phyloP scores from a whole-genome alignment of 1,284 basidiomycete genomes.

The Flammula alnicola region DNA sequence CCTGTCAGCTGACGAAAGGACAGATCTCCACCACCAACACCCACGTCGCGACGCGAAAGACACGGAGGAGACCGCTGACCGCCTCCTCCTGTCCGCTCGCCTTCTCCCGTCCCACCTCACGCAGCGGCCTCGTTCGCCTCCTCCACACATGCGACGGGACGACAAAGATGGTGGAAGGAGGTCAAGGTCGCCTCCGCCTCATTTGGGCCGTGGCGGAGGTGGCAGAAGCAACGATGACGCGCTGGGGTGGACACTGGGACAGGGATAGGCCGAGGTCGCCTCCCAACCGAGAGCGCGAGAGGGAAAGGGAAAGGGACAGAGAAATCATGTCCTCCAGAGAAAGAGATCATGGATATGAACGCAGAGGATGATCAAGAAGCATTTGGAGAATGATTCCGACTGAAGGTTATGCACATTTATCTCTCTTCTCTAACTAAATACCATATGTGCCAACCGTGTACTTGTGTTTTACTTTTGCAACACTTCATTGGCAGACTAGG shows the following conservation, averaged over 20 bases:
- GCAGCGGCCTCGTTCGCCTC: constrained; percentile 25
- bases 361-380: constrained; percentile 3
- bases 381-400: background rate
- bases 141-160: constrained; percentile 27
- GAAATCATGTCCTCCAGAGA: no score
- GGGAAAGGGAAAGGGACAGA: constrained; percentile 11
- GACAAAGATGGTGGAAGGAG: background rate
- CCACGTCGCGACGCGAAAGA: constrained; percentile 18
- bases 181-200: constrained; percentile 11
- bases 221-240: no score
- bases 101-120: constrained; percentile 1
- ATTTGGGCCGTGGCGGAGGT: constrained; percentile 15
- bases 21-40: constrained; percentile 33
- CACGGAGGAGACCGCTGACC: constrained; percentile 16
- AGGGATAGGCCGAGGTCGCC: constrained; percentile 8
- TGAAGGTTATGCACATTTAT: no score
- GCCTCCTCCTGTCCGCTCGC: constrained; percentile 11
- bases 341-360: constrained; percentile 17
- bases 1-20: constrained; percentile 34
- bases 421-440: no score
- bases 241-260: constrained; percentile 6
- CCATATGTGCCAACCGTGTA: no score
- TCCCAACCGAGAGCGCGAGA: constrained; percentile 8
- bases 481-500: no score
- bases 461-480: no score